Conservation (phyloP, 306 rosid species). For the Gleditsia sinensis region DNA sequence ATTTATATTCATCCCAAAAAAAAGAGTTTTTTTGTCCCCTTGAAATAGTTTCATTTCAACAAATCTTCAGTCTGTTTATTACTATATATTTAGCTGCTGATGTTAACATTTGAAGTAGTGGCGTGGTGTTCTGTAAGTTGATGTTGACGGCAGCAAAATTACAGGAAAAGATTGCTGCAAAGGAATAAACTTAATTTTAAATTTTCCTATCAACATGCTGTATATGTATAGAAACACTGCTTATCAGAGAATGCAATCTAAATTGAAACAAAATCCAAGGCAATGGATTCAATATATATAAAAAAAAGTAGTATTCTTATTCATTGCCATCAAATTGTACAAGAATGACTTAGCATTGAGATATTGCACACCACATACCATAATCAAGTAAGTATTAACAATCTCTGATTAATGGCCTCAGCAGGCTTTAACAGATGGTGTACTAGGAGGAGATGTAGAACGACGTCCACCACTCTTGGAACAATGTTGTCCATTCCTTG, state of each 20-base stretch:
- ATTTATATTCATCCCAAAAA: slow-evolving; percentile 33
- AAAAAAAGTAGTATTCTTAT: background rate
- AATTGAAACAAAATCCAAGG: background rate
- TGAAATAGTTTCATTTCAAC: slow-evolving; percentile 1
- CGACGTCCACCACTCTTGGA: slow-evolving; percentile 38
- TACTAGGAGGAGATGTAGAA: slow-evolving; percentile 48
- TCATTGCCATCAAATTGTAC: slow-evolving; percentile 5
- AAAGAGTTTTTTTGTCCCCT: slow-evolving; percentile 31
- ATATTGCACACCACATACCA: too few species aligned
- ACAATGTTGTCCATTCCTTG: slow-evolving; percentile 59
- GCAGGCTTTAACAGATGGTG: slow-evolving; percentile 57
- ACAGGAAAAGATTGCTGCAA: background rate
- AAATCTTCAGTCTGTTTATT: background rate
- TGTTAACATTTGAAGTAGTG: background rate
- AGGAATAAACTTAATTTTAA: background rate
- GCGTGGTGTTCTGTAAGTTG: background rate
- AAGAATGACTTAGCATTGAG: background rate
- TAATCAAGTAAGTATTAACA: background rate
- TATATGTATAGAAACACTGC: background rate
- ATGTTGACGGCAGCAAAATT: background rate
- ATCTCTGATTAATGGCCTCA: slow-evolving; percentile 4
- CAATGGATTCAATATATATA: background rate
- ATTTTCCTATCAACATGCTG: background rate
- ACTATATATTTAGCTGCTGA: background rate
- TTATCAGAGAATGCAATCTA: background rate